These are phyloP conservation scores for Annulohypoxylon nitens DNA, from an alignment of 495 filamentous ascomycete species.

Conservation along the genomic window DNA sequence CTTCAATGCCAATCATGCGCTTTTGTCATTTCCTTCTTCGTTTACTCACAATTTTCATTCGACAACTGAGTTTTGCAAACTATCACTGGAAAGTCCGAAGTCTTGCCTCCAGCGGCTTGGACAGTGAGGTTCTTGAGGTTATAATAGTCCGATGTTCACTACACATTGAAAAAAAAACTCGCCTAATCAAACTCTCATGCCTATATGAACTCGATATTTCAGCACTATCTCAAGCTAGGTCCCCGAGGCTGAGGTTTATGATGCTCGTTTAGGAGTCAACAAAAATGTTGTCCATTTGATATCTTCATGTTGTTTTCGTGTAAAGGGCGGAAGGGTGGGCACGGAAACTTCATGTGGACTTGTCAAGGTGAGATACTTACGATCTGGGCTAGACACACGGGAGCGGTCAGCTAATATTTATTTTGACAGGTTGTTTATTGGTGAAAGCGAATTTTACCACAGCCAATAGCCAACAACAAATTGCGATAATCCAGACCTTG, in stretches of 20 bases:
- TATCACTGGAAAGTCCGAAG: neutral
- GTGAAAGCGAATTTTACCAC: neutral
- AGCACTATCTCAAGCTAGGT: neutral
- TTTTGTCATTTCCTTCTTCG: neutral
- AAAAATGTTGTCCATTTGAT: neutral
- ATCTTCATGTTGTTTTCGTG: conserved; percentile 5
- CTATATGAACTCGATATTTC: neutral
- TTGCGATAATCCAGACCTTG: neutral
- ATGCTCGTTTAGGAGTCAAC: neutral
- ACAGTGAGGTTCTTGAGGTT: neutral
- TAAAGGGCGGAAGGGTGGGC: conserved; percentile 2
- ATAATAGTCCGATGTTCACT: neutral
- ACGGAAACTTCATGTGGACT: neutral
- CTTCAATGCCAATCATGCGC: neutral
- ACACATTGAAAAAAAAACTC: neutral
- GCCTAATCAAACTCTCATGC: neutral
- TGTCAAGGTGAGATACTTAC: neutral
- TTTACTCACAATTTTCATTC: neutral
- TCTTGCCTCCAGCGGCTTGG: neutral
- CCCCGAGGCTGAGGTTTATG: neutral
- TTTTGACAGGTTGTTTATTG: conserved; percentile 3
- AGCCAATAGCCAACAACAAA: neutral
- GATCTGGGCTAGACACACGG: too few species aligned
- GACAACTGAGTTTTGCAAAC: neutral
- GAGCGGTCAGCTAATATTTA: neutral